phyloP scores from a whole-genome alignment of 306 rosid species.

The Vigna mungo region DNA sequence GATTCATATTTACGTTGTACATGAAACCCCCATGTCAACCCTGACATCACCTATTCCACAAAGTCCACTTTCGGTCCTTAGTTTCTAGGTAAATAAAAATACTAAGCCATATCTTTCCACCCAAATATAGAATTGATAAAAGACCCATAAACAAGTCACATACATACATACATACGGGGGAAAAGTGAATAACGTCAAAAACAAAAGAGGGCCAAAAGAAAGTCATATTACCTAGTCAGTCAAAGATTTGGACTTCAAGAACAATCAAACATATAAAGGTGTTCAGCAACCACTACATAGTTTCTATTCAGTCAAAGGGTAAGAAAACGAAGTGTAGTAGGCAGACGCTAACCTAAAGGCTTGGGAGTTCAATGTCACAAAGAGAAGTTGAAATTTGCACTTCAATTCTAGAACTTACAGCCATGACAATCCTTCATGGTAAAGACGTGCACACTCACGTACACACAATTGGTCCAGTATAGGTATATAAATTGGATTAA shows the following conservation, averaged over 20 bases:
- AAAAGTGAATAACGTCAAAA: not conserved
- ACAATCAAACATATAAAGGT: conserved; percentile 4
- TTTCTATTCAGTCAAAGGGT: conserved; percentile 10
- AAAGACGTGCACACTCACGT: not conserved
- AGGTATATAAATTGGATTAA: not conserved
- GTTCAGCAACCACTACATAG: conserved; percentile 13
- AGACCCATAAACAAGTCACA: not conserved
- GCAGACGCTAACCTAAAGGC: not conserved
- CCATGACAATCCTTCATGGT: not conserved
- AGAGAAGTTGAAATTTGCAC: not conserved
- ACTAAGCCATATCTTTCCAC: not conserved
- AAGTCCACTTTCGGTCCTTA: not conserved
- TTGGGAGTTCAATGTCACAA: not conserved
- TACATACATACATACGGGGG: too few species aligned
- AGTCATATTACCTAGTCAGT: conserved; percentile 10
- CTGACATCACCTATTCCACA: not conserved
- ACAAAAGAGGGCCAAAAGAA: not conserved
- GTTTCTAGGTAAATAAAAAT: not conserved
- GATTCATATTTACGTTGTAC: conserved; percentile 2
- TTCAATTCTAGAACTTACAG: not conserved
- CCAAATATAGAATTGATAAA: conserved; percentile 1
- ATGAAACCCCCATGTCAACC: conserved; percentile 6
- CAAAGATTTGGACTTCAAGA: conserved; percentile 26
- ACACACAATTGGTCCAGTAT: not conserved
- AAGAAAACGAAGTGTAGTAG: not conserved